Base-by-base conservation (phyloP, 2,329 filamentous ascomycete species). In the Colletotrichum ledebouriae region DNA sequence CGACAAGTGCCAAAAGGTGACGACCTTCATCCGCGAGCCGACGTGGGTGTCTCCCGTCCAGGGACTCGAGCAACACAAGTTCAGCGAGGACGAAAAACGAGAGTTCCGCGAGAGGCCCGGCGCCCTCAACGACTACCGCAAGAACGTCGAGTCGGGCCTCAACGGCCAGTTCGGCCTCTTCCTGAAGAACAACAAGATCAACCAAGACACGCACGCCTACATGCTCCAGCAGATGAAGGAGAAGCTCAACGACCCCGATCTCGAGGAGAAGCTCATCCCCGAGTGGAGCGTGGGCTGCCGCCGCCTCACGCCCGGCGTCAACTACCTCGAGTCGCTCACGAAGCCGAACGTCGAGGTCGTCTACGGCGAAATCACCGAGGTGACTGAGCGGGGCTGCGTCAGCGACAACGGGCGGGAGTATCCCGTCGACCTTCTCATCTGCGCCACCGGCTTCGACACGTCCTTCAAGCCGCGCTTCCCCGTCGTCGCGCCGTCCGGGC, bases 21-120 rank as follows among this genome's bases (percentile, higher is more conserved):
- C 79, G 2, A 84, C 82, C 11, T 86, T 86, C 68, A 83, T 87
- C 57, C 80, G 84, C 7, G 81, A 83, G 13, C 82, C 82, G 1
- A 82, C 83, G 0, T 87, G 84, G 84, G 80, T 86, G 2, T 81
- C 82, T 3, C 83, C 84, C 2, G 73, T 76, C 4, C 73, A 76
- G 71, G 77, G 80, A n/a, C 73, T 83, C 22, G 77, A 83, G 65
- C 77, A 84, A 67, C 78, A 82, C 64, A 64, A 79, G 57, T 85
- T 81, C 73, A 76, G 76, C 4, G 70, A 75, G 4, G 74, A 82
- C 29, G 84, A 86, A 68, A 67, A 71, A 13, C 63, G 76, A 12
- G 74, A 79, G 1, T 85, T 86, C 59, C 75, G 74, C 12, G 76
- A 75, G 22, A 81, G 83, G 46, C 79, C 80, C 3, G 77, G 76